Base-by-base conservation (phyloP, 2,329 filamentous ascomycete genomes). In the Elsinoe perseae region DNA sequence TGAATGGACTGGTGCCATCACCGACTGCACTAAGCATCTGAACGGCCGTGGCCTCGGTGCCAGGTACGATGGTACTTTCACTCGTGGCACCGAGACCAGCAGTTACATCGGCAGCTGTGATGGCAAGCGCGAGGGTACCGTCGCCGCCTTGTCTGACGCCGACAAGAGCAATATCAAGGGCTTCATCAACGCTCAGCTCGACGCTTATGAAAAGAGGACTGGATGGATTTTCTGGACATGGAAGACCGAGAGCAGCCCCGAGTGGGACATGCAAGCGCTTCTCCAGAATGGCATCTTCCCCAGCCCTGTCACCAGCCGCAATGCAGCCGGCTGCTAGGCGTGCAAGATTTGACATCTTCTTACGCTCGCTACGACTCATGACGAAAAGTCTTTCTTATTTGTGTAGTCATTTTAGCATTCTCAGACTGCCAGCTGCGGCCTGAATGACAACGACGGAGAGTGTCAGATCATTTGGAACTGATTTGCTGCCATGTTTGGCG, bases 221-320 rank as follows among this genome's bases (percentile, higher is more conserved):
- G 75, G 75, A 1, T 77, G 75, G 75, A 73, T 77, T 61, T 77
- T 75, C 65, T 77, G 75, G 75, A 74, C 71, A 3, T 77, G 74
- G 74, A 76, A 76, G 69, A 77, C 73, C 1, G 75, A 77, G 63
- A 68, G 68, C 21, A 73, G 74, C 30, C 74, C 75, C 2, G 75
- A 76, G 60, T 77, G 75, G 74, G 71, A 77, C 56, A 75, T 77
- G 72, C 61, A 75, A 63, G 68, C 70, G 20, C 62, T 76, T 57
- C 61, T 73, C 12, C 65, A 64, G 23, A 70, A 69, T 28, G 74
- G 74, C 21, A 58, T 71, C 50, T 63, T 69, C 42, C 66, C 67
- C 16, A 58, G 59, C 44, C 57, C 57, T 27, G 56, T 61, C 50
- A 61, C 59, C 28, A 52, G 48, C 56, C 32, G 57, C 28, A 52